Evolutionary conservation across 331 rosid species (phyloP), one percentile per base, ranked within the genome.

Genomic region (Rhamnella rubrinervis): DNA sequence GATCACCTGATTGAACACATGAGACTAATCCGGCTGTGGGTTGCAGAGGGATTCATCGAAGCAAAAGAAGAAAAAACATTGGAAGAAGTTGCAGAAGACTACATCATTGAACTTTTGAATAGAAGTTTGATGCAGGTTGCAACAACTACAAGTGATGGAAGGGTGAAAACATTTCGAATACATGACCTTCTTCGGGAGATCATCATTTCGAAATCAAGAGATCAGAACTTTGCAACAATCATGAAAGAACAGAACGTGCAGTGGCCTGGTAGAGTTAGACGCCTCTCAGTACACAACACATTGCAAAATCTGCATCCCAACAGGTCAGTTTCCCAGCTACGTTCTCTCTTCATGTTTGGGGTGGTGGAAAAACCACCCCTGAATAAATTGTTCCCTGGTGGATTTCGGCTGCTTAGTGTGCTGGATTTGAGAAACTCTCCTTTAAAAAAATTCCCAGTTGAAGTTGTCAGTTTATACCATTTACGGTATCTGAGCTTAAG

Each of bases 1-100:
- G 76, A 75, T 53, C 72, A 79, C 65, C 73, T 50, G 57, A 74
- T 79, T 23, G 67, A 74, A 31, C 80, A 44, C 12, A 65, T 65
- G 62, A 74, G 79, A 59, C 49, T 79, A 20, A 70, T 74, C 12
- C 76, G 83, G 8, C 35, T 79, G 65, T 79, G 83, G 83, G 47
- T 64, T 18, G 83, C 76, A 11, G 79, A 79, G 76, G 79, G 83
- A 10, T 79, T 79, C 59, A 59, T 79, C 10, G 76, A 79, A 58
- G 69, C 63, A 16, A 79, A 79, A 53, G 83, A 74, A 61, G 79
- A 79, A 20, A 79, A 71, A 35, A 65, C 74, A 18, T 35, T 65
- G 60, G 83, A 79, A 74, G 83, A 73, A 37, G 83, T 79, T 18
- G 83, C 76, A 18, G 76, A 69, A 12, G 79, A 79, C 59, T 79